Percentiles rank a stretch among this genome's conserved stretches.
Conservation (phyloP, 805 yeast genomes). For the Saccharomycopsis guyanensis region DNA sequence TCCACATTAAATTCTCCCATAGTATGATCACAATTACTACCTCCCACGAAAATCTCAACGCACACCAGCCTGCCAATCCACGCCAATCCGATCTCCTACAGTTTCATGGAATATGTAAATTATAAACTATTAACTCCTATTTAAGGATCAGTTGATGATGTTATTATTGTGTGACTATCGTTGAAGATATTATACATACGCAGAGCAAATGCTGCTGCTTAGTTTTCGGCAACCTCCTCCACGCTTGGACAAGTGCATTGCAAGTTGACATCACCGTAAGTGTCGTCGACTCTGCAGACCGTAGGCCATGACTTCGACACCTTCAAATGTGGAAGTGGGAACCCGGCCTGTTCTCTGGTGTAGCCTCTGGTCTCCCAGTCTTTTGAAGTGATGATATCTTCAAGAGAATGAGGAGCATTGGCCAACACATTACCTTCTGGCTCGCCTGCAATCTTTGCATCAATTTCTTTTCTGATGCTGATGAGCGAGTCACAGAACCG, state of each 20-base stretch:
- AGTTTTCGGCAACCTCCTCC: conserved; percentile 37
- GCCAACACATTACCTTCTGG: conserved; percentile 65
- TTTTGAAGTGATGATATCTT: conserved; percentile 57
- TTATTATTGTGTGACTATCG: not conserved
- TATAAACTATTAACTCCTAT: no score
- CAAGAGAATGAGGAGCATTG: conserved; percentile 87
- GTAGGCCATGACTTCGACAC: conserved; percentile 90
- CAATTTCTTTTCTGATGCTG: conserved; percentile 75
- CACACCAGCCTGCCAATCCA: no score
- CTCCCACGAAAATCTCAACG: no score
- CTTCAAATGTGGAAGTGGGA: conserved; percentile 71
- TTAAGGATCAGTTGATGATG: not conserved
- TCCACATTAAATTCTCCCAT: no score
- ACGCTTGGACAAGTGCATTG: conserved; percentile 91
- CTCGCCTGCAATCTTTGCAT: conserved; percentile 57
- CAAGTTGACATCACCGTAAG: conserved; percentile 87
- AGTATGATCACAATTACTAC: no score
- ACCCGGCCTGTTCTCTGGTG: conserved; percentile 89
- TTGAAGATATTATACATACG: not conserved
- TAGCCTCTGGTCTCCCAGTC: conserved; percentile 87
- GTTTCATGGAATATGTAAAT: no score
- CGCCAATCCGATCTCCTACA: no score
- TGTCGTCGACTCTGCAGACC: conserved; percentile 87
- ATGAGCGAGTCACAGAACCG: conserved; percentile 85
- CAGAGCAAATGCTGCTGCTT: not conserved